These are phyloP conservation scores for Linnemannia exigua DNA, from an alignment of 192 early-diverging fungal genomes.

Conservation along the genomic window DNA sequence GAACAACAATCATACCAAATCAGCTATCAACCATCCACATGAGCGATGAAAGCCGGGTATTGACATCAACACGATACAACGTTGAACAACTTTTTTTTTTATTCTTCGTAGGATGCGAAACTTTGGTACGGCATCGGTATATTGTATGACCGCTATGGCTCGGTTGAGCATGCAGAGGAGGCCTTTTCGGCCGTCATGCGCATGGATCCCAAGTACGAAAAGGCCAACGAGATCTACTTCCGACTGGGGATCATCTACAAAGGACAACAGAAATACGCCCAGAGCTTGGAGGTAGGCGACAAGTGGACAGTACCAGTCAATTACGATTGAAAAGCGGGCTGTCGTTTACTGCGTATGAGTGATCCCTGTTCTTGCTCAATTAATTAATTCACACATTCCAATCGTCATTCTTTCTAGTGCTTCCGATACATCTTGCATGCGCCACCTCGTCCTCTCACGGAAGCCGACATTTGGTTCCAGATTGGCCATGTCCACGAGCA, in stretches of 20 bases:
- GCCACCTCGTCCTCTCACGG: conserved; percentile 95
- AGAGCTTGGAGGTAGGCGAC: conserved; percentile 71
- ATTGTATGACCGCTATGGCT: conserved; percentile 97
- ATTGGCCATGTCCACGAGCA: conserved; percentile 98
- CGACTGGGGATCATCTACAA: conserved; percentile 99
- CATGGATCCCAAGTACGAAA: conserved; percentile 97
- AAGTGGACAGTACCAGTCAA: background rate
- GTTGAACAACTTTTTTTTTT: background rate
- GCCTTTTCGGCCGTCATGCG: conserved; percentile 94
- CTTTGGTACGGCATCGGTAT: conserved; percentile 99
- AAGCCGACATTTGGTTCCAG: conserved; percentile 98
- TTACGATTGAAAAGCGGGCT: background rate
- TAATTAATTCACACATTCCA: background rate
- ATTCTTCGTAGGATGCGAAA: conserved; percentile 84
- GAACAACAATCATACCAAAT: background rate
- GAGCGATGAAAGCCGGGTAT: background rate
- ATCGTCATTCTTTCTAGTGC: conserved; percentile 65
- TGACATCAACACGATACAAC: background rate
- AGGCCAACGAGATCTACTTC: conserved; percentile 98
- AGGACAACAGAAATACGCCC: conserved; percentile 83
- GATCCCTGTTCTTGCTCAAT: conserved; percentile 17
- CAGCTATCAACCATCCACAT: background rate
- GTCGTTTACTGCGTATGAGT: too few species aligned
- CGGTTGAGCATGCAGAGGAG: conserved; percentile 97
- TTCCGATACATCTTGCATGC: conserved; percentile 90